Conservation (phyloP, 371 early-diverging fungal genomes). For the Quaeritorhiza haematococci region DNA sequence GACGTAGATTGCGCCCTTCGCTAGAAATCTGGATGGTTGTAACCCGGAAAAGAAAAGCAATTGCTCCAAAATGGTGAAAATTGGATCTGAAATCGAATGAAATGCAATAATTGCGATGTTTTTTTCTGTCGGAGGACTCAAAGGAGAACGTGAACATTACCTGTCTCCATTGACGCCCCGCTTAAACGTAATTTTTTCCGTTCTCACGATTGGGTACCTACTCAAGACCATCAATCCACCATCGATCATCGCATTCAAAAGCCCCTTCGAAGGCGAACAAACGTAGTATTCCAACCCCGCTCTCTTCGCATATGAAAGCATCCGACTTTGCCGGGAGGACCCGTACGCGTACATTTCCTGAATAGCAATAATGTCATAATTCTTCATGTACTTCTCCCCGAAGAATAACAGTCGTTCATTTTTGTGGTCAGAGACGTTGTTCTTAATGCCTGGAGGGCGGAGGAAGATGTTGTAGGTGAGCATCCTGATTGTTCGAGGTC, state of each 20-base stretch:
- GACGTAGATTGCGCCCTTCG: conserved; percentile 78
- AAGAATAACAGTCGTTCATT: conserved; percentile 64
- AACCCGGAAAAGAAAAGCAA: background rate
- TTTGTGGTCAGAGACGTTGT: conserved; percentile 66
- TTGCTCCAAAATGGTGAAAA: background rate
- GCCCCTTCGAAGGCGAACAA: conserved; percentile 49
- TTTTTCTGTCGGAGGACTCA: background rate
- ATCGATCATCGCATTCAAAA: conserved; percentile 64
- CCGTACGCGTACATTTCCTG: conserved; percentile 83
- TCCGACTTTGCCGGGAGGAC: conserved; percentile 44
- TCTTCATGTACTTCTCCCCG: conserved; percentile 50
- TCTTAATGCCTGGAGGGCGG: conserved; percentile 77
- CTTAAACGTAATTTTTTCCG: conserved; percentile 54
- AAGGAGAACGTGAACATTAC: conserved; percentile 33
- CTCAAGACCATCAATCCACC: conserved; percentile 75
- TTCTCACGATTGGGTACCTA: conserved; percentile 59
- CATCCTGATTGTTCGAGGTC: conserved; percentile 40
- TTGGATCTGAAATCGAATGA: too few relatives aligned
- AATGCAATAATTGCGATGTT: conserved; percentile 1
- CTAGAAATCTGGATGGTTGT: conserved; percentile 42
- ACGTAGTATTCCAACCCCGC: conserved; percentile 60
- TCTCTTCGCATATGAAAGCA: conserved; percentile 57
- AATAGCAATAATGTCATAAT: conserved; percentile 72
- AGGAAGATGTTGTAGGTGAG: conserved; percentile 79
- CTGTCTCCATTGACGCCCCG: conserved; percentile 68